These are phyloP conservation scores for Voacanga thouarsii DNA, from an alignment of 257 asterid species.

Conservation along the genomic window DNA sequence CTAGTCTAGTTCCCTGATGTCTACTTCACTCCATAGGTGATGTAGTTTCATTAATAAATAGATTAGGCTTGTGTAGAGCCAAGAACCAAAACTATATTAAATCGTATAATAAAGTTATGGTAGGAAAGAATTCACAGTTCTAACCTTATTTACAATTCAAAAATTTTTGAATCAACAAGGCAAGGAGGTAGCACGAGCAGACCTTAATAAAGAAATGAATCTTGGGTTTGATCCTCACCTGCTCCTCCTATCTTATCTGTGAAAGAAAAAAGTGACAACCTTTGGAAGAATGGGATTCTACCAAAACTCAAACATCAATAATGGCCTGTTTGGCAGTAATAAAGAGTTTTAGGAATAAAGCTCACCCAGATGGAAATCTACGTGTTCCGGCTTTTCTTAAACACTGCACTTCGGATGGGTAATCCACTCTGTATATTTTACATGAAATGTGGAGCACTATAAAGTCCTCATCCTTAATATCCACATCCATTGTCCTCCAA, in stretches of 20 bases:
- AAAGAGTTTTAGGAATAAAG: too few species aligned
- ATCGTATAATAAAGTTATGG: background rate
- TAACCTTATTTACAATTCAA: background rate
- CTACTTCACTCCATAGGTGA: too few species aligned
- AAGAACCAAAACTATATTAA: background rate
- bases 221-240: background rate
- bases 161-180: background rate
- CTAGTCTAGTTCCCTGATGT: too few species aligned
- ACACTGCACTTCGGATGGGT: background rate
- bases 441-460: background rate
- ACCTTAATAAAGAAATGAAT: background rate
- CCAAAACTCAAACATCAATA: too few species aligned
- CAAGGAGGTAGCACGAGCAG: background rate
- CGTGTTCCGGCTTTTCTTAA: background rate
- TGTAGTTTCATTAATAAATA: too few species aligned
- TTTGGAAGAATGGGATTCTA: too few species aligned
- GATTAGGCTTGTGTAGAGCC: background rate
- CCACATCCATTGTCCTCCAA: background rate
- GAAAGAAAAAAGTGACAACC: too few species aligned
- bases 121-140: background rate
- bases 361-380: background rate
- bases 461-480: background rate
- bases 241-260: background rate
- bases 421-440: background rate
- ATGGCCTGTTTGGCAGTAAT: too few species aligned